A percentile compares a stretch with the other conserved stretches of the same genome.
These are phyloP conservation scores for Cercospora zeina DNA, from an alignment of 2,329 filamentous ascomycete species.

Conservation along the genomic window DNA sequence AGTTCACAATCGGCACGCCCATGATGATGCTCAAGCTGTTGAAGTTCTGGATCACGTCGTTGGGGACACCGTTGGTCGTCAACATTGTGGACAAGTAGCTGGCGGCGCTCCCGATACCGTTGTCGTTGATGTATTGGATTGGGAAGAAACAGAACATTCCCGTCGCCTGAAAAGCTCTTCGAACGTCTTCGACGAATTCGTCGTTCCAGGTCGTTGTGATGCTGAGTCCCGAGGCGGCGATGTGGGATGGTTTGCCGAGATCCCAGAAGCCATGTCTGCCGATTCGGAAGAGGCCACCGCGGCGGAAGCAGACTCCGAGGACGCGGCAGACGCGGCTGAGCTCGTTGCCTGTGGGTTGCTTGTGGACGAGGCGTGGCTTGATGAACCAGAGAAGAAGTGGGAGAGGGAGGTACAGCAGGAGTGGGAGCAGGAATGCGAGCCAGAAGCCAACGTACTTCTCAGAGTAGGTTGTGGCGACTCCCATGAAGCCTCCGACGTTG, in stretches of 20 bases:
- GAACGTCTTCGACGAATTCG: constrained; percentile 69
- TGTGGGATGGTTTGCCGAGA: constrained; percentile 34
- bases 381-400: constrained; percentile 33
- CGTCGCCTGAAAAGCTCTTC: constrained; percentile 52
- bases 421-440: constrained; percentile 61
- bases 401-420: constrained; percentile 61
- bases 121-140: constrained; percentile 44
- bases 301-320: constrained; percentile 27
- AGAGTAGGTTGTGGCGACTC: constrained; percentile 49
- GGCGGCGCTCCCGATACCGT: constrained; percentile 37
- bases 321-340: constrained; percentile 32
- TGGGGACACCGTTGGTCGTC: constrained; percentile 44
- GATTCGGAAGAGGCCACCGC: constrained; percentile 24
- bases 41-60: constrained; percentile 51
- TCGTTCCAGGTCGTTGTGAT: constrained; percentile 58
- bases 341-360: constrained; percentile 33
- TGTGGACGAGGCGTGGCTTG: constrained; percentile 35
- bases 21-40: constrained; percentile 49
- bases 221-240: constrained; percentile 29
- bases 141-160: constrained; percentile 62
- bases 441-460: constrained; percentile 67
- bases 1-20: constrained; percentile 47
- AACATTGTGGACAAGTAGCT: constrained; percentile 34
- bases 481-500: constrained; percentile 54
- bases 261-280: constrained; percentile 35